Percentiles rank a stretch among this genome's conserved stretches.
Conservation (phyloP, 2,329 filamentous ascomycete species). For the Grosmannia serpens region DNA sequence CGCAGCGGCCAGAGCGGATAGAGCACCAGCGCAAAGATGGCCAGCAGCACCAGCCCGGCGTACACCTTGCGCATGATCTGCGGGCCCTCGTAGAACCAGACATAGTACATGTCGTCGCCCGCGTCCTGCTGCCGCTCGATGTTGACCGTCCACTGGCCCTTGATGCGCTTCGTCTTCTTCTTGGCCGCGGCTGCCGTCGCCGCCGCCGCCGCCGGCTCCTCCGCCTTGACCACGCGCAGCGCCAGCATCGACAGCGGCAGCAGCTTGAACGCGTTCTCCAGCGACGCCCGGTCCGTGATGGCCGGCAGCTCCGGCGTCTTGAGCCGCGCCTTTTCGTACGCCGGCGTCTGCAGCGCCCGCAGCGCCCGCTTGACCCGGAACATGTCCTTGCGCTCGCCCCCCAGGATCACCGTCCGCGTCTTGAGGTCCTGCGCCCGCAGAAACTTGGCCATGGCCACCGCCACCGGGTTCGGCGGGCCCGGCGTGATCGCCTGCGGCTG, state of each 20-base stretch:
- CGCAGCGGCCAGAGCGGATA: conserved; percentile 95
- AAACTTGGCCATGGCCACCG: conserved; percentile 81
- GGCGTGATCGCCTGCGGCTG: conserved; percentile 58
- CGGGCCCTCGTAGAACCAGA: conserved; percentile 90
- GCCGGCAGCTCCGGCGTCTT: conserved; percentile 85
- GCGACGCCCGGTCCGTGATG: conserved; percentile 75
- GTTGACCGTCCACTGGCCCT: conserved; percentile 91
- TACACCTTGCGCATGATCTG: conserved; percentile 93
- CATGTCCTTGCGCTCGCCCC: conserved; percentile 96
- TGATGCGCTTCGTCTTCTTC: conserved; percentile 77
- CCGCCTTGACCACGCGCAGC: conserved; percentile 74
- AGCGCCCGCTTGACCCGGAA: conserved; percentile 97
- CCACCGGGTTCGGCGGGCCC: conserved; percentile 78
- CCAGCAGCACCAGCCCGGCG: conserved; percentile 66
- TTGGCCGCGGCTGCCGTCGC: conserved; percentile 23
- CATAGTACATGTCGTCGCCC: conserved; percentile 79
- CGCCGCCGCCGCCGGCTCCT: conserved; percentile 30
- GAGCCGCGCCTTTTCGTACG: conserved; percentile 77
- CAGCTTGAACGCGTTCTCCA: conserved; percentile 85
- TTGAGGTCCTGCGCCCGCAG: conserved; percentile 77
- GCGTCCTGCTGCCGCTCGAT: conserved; percentile 95
- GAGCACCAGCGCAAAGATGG: conserved; percentile 81
- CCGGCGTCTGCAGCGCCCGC: conserved; percentile 76
- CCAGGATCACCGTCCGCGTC: conserved; percentile 79
- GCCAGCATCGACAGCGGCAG: conserved; percentile 90